phyloP scores from a whole-genome alignment of 495 filamentous ascomycete genomes.

The Aspergillus nanangensis region DNA sequence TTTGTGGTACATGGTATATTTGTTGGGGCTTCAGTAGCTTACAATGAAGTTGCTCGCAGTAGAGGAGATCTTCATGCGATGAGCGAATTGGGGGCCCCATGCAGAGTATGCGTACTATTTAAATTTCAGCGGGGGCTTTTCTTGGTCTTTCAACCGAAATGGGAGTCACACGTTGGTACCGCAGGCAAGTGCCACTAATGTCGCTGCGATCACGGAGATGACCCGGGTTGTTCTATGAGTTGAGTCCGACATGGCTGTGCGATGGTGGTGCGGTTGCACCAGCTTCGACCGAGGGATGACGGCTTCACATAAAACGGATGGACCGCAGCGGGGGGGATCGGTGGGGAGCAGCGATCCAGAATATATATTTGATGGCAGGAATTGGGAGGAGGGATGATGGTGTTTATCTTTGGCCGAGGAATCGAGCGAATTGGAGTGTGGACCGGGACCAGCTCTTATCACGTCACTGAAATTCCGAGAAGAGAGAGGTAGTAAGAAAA shows the following conservation, averaged over 20 bases:
- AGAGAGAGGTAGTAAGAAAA: too few species aligned
- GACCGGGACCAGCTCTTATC: not conserved
- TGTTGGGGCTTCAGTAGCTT: slow-evolving; percentile 23
- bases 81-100: slow-evolving; percentile 94
- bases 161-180: slow-evolving; percentile 75
- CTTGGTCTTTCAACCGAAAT: too few species aligned
- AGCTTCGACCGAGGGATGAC: not conserved
- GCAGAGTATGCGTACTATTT: slow-evolving; percentile 93
- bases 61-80: slow-evolving; percentile 76
- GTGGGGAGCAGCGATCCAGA: not conserved
- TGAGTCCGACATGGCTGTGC: slow-evolving; percentile 22
- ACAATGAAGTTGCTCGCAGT: slow-evolving; percentile 90
- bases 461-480: too few species aligned
- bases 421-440: not conserved
- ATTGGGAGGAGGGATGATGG: too few species aligned
- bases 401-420: too few species aligned
- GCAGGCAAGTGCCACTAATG: slow-evolving; percentile 79
- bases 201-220: slow-evolving; percentile 79
- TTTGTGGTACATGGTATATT: not conserved
- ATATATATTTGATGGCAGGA: too few species aligned
- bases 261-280: slow-evolving; percentile 7
- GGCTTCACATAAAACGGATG: slow-evolving; percentile 4
- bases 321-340: not conserved
- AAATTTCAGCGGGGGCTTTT: not conserved
- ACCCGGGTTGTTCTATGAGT: slow-evolving; percentile 43